Percentiles rank a stretch among this genome's conserved stretches.
phyloP scores from a whole-genome alignment of 257 asterid species.

The Ophiorrhiza pumila region DNA sequence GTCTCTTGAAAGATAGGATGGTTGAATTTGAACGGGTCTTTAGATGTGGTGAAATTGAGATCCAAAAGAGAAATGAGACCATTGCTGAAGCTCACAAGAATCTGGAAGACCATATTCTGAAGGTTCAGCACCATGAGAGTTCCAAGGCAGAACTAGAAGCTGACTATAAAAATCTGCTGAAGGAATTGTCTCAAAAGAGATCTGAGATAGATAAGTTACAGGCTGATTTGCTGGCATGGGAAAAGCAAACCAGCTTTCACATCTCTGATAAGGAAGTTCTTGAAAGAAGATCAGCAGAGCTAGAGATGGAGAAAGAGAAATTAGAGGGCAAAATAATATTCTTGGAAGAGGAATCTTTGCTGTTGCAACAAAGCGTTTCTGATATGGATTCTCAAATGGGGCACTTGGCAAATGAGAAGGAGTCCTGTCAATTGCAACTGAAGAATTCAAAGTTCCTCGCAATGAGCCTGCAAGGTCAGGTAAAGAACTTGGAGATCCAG shows the following conservation, averaged over 20 bases:
- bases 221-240: constrained; percentile 35
- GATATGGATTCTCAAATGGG: constrained; percentile 36
- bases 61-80: constrained; percentile 29
- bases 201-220: constrained; percentile 29
- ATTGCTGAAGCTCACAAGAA: constrained; percentile 35
- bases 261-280: constrained; percentile 31
- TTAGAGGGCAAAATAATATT: constrained; percentile 32
- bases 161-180: constrained; percentile 28
- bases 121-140: constrained; percentile 41
- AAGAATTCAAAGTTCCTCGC: constrained; percentile 31
- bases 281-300: constrained; percentile 33
- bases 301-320: constrained; percentile 30
- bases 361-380: constrained; percentile 28
- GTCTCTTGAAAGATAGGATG: constrained; percentile 52
- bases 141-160: constrained; percentile 40
- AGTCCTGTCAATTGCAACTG: constrained; percentile 31
- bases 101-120: constrained; percentile 33
- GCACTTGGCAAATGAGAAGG: constrained; percentile 41
- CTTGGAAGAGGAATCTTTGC: constrained; percentile 40
- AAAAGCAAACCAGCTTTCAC: constrained; percentile 26
- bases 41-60: constrained; percentile 36
- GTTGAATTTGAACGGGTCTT: constrained; percentile 32
- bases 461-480: constrained; percentile 43
- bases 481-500: constrained; percentile 36
- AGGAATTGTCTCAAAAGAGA: constrained; percentile 38